Conservation (phyloP, 2,329 filamentous ascomycete genomes). For the Aspergillus hiratsukae region DNA sequence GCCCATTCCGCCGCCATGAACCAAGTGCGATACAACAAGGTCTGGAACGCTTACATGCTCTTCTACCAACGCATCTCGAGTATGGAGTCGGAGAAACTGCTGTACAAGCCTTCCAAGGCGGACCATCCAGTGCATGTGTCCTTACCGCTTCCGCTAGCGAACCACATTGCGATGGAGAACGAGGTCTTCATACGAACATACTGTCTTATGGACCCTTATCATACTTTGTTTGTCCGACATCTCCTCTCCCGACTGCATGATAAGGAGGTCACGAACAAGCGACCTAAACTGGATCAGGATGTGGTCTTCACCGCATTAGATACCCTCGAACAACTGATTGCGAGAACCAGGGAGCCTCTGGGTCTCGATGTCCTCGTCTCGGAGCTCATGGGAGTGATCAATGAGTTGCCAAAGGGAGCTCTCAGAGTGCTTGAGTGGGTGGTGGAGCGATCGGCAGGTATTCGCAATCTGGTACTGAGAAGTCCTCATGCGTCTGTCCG, state of each 20-base stretch:
- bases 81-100: slow-evolving; percentile 52
- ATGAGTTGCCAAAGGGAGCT: slow-evolving; percentile 53
- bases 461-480: slow-evolving; percentile 63
- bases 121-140: slow-evolving; percentile 48
- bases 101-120: slow-evolving; percentile 42
- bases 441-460: slow-evolving; percentile 48
- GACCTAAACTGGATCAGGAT: slow-evolving; percentile 43
- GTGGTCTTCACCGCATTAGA: slow-evolving; percentile 43
- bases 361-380: slow-evolving; percentile 56
- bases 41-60: slow-evolving; percentile 90
- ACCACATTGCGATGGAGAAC: slow-evolving; percentile 67
- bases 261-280: slow-evolving; percentile 45
- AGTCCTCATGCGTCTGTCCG: slow-evolving; percentile 57
- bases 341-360: slow-evolving; percentile 64
- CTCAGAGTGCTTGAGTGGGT: slow-evolving; percentile 61
- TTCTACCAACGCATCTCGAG: slow-evolving; percentile 83
- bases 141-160: slow-evolving; percentile 43
- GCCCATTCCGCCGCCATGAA: slow-evolving; percentile 44
- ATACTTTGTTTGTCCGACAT: slow-evolving; percentile 62
- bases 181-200: slow-evolving; percentile 69
- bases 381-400: slow-evolving; percentile 49
- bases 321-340: slow-evolving; percentile 71
- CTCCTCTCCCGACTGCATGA: slow-evolving; percentile 56
- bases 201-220: slow-evolving; percentile 70
- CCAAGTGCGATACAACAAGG: slow-evolving; percentile 57